Percentiles rank a stretch among this genome's conserved stretches.
These are phyloP conservation scores for Colletotrichum salicis DNA, from an alignment of 2,329 filamentous ascomycete genomes.

Conservation along the genomic window DNA sequence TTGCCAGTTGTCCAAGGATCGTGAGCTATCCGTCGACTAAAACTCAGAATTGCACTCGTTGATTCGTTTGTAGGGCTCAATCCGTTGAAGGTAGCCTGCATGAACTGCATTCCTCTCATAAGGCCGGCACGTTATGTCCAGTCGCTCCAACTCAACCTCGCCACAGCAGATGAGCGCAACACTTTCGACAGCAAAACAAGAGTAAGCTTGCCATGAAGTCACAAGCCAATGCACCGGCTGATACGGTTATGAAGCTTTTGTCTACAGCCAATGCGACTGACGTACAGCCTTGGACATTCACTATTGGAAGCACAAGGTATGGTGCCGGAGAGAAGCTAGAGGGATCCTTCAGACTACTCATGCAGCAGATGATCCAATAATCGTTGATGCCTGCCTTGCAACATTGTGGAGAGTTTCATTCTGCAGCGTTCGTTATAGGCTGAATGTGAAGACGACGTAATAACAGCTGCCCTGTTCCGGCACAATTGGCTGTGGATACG, in stretches of 20 bases:
- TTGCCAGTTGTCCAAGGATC: slow-evolving; percentile 32
- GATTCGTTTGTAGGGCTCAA: background rate
- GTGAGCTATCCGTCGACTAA: background rate
- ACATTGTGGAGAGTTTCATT: background rate
- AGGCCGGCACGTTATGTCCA: background rate
- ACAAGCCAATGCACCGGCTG: background rate
- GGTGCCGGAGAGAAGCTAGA: background rate
- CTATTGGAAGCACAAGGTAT: background rate
- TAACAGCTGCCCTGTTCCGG: background rate
- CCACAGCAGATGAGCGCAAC: background rate
- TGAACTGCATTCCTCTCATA: background rate
- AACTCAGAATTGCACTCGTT: background rate
- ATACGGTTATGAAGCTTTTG: background rate
- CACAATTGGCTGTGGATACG: background rate
- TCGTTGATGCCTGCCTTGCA: background rate
- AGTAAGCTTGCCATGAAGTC: background rate
- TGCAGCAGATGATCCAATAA: background rate
- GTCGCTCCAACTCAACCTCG: background rate
- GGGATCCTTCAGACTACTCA: background rate
- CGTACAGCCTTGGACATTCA: background rate
- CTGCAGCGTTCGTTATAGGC: background rate
- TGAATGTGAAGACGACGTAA: background rate
- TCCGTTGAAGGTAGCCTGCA: background rate
- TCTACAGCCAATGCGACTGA: background rate
- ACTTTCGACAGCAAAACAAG: background rate